These are phyloP conservation scores for Phoma herbarum DNA, from an alignment of 2,329 filamentous ascomycete species.

Conservation along the genomic window DNA sequence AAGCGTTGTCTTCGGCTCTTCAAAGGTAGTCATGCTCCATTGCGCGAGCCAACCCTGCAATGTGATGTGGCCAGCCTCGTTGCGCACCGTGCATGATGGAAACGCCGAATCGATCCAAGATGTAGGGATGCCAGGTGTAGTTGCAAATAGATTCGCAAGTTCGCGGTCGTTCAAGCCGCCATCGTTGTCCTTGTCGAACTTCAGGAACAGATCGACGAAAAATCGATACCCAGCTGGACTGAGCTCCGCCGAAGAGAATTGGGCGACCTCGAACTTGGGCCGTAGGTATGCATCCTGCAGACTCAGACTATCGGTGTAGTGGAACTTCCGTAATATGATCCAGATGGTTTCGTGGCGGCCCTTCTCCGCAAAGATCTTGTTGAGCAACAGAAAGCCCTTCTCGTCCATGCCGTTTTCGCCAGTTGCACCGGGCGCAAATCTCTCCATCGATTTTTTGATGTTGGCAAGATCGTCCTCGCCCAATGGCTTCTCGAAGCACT, in stretches of 20 bases:
- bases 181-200: conserved; percentile 98
- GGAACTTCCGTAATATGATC: conserved; percentile 93
- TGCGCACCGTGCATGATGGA: conserved; percentile 91
- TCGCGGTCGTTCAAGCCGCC: conserved; percentile 89
- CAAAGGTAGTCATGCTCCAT: conserved; percentile 99
- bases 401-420: conserved; percentile 75
- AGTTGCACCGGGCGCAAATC: conserved; percentile 69
- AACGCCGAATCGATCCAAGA: conserved; percentile 92
- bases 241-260: conserved; percentile 90
- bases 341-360: conserved; percentile 98
- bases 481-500: conserved; percentile 90
- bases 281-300: conserved; percentile 90
- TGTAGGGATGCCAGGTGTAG: conserved; percentile 85
- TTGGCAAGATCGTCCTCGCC: conserved; percentile 83
- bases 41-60: conserved; percentile 97
- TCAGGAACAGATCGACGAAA: conserved; percentile 93
- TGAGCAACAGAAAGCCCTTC: conserved; percentile 85
- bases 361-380: conserved; percentile 96
- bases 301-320: conserved; percentile 94
- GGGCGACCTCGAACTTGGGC: conserved; percentile 92
- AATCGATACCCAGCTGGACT: conserved; percentile 95
- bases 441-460: conserved; percentile 87
- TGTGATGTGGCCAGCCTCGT: conserved; percentile 94
- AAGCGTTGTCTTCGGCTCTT: conserved; percentile 92
- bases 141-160: conserved; percentile 85